phyloP scores from a whole-genome alignment of 768 basidiomycete genomes.

The Kondoa subrosea region DNA sequence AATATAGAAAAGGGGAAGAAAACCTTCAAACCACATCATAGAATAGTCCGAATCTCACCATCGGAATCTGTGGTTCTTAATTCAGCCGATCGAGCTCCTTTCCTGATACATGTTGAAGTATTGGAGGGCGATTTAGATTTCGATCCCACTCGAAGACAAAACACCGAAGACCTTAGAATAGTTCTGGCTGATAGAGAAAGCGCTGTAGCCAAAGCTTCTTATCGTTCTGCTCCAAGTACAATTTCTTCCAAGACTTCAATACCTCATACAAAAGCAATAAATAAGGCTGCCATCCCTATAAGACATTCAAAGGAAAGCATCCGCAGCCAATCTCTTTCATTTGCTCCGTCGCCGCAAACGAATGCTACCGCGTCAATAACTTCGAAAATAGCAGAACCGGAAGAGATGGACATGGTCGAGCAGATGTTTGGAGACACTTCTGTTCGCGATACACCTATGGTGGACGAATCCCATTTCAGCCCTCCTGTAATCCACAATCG shows the following conservation, averaged over 20 bases:
- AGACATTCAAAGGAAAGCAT: too few relatives aligned
- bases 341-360: too few relatives aligned
- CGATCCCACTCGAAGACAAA: slow-evolving; percentile 61
- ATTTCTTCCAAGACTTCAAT: not conserved
- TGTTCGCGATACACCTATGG: slow-evolving; percentile 43
- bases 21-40: slow-evolving; percentile 59
- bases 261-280: not conserved
- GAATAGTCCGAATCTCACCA: slow-evolving; percentile 90
- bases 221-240: not conserved
- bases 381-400: slow-evolving; percentile 29
- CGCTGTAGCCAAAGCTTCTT: not conserved
- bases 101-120: slow-evolving; percentile 78
- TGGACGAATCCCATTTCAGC: not conserved
- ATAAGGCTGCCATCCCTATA: not conserved
- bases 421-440: slow-evolving; percentile 75
- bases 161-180: slow-evolving; percentile 60
- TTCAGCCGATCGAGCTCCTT: slow-evolving; percentile 90
- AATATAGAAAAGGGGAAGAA: too few relatives aligned
- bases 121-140: slow-evolving; percentile 81
- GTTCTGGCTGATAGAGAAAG: slow-evolving; percentile 35
- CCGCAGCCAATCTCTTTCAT: too few relatives aligned
- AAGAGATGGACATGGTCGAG: slow-evolving; percentile 93
- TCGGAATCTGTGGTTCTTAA: slow-evolving; percentile 96
- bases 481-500: slow-evolving; percentile 34
- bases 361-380: too few relatives aligned